A percentile compares a stretch with the other conserved stretches of the same genome.
Conservation (phyloP, 2,329 filamentous ascomycete species). For the Nakataea oryzae region DNA sequence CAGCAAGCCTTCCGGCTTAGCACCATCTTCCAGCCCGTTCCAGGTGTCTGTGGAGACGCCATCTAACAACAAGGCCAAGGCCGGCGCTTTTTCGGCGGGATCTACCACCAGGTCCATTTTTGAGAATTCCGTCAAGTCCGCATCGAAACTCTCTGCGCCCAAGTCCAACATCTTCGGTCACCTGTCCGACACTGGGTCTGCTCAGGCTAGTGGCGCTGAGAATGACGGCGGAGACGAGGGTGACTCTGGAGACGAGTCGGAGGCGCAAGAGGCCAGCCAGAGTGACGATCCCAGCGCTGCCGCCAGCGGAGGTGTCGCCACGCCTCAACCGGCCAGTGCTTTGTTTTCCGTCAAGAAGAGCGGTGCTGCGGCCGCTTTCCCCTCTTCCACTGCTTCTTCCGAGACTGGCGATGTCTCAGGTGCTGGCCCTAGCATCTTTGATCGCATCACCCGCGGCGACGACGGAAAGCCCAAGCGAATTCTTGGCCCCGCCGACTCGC, state of each 20-base stretch:
- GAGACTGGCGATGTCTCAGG: constrained; percentile 30
- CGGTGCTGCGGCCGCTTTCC: constrained; percentile 7
- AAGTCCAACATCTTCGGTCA: constrained; percentile 46
- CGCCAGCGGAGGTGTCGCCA: constrained; percentile 28
- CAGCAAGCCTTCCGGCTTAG: constrained; percentile 7
- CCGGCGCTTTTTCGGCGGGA: constrained; percentile 17
- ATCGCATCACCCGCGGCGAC: constrained; percentile 38
- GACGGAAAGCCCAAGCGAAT: constrained; percentile 39
- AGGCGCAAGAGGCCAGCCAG: constrained; percentile 29
- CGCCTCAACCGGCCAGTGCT: constrained; percentile 24
- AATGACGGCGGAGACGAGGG: constrained; percentile 27
- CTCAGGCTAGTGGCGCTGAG: constrained; percentile 41
- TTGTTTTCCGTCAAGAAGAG: constrained; percentile 20
- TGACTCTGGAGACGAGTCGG: constrained; percentile 34
- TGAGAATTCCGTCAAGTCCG: constrained; percentile 20
- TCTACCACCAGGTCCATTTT: constrained; percentile 8
- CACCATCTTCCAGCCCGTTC: constrained; percentile 9
- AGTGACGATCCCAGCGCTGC: constrained; percentile 31
- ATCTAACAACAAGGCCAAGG: constrained; percentile 15
- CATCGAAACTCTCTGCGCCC: constrained; percentile 10
- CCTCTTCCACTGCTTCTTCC: constrained; percentile 24
- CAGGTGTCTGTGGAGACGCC: constrained; percentile 16
- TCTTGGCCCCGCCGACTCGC: constrained; percentile 14
- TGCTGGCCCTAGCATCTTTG: constrained; percentile 41
- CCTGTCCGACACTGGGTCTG: constrained; percentile 44